Conservation (phyloP, 2,329 filamentous ascomycete species). For the Nemania diffusa region DNA sequence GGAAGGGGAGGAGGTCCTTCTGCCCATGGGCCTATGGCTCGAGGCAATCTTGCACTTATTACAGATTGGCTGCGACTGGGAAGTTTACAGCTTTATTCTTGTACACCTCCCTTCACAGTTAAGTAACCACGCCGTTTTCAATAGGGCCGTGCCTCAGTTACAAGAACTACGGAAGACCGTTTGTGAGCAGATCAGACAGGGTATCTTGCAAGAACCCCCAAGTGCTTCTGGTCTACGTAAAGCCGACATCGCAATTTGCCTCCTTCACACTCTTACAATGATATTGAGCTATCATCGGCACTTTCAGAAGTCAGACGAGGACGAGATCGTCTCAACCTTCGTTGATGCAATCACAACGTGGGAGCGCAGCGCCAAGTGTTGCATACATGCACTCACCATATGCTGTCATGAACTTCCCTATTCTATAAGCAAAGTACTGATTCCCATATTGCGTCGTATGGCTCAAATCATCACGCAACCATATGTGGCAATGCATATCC, state of each 20-base stretch:
- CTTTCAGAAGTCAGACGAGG: slow-evolving; percentile 85
- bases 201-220: slow-evolving; percentile 84
- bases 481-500: slow-evolving; percentile 89
- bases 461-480: slow-evolving; percentile 95
- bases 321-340: slow-evolving; percentile 88
- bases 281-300: slow-evolving; percentile 89
- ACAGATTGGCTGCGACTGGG: slow-evolving; percentile 82
- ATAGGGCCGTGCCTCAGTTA: slow-evolving; percentile 77
- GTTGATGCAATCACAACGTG: slow-evolving; percentile 84
- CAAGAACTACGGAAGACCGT: slow-evolving; percentile 78
- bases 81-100: slow-evolving; percentile 89
- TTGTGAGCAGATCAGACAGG: slow-evolving; percentile 83
- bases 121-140: slow-evolving; percentile 88
- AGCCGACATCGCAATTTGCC: slow-evolving; percentile 86
- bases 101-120: slow-evolving; percentile 88
- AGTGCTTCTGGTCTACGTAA: slow-evolving; percentile 81
- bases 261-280: slow-evolving; percentile 88
- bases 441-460: slow-evolving; percentile 91
- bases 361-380: slow-evolving; percentile 89
- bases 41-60: slow-evolving; percentile 79
- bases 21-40: slow-evolving; percentile 77
- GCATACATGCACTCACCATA: slow-evolving; percentile 93
- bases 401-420: slow-evolving; percentile 94
- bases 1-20: slow-evolving; percentile 51
- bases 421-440: slow-evolving; percentile 85